Evolutionary conservation across 805 yeast genomes (phyloP), one percentile per base, ranked within the genome.

Genomic region (Hyphopichia homilentoma): DNA sequence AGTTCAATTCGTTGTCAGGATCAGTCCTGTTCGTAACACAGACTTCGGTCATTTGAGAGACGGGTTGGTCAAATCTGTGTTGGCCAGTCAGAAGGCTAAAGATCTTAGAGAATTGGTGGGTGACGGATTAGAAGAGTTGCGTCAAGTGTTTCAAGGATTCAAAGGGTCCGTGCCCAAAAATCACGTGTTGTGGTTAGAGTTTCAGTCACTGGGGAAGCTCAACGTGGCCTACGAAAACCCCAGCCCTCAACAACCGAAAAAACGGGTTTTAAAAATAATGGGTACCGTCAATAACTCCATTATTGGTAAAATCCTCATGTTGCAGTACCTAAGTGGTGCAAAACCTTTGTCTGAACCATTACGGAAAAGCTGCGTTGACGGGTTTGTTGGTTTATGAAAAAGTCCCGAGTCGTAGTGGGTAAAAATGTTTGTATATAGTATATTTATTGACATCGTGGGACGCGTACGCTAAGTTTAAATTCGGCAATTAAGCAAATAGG

Each of bases 41-140:
- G 97, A 90, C 59, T 88, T 84, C 59, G 78, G 79, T 41, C 97
- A 93, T 53, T 60, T 90, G 48, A 75, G 84, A 43, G 97, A 93
- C 52, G 97, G 97, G 0, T 74, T 93, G 39, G 74, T 87, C 30
- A 81, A 89, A 53, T 78, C 95, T 13, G 74, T 86, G 29, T 66
- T 81, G 54, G 82, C 86, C 21, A 77, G 77, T 48, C 78, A 82
- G 2, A 61, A 70, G 38, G 75, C 81, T 32, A 78, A 78, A 43
- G 55, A 60, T 16, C 32, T 50, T n/a, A 47, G 67, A 20, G 67
- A 58, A 9, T 41, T 44, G n/a, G 59, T 66, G 5, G 61, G 70
- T 23, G 61, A 61, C 20, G 96, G 96, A 1, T 57, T 89, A 8
- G 77, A 74, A 24, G 79, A 85, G 50, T 56, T 89, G 36, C 74